Base-by-base conservation (phyloP, 2,329 filamentous ascomycete genomes). In the Monosporascus sp. region DNA sequence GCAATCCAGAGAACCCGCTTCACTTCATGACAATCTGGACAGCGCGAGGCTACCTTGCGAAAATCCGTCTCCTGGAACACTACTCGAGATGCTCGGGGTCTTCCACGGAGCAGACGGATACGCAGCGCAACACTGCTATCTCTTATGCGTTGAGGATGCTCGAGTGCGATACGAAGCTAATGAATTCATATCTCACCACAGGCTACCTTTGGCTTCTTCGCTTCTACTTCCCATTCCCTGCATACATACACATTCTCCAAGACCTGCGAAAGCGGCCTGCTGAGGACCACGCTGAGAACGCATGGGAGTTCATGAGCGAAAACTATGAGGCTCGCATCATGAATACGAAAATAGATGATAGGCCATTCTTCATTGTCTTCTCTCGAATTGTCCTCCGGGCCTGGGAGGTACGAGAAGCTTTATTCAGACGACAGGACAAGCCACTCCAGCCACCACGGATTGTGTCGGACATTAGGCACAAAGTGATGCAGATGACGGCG, bases 51-150 rank as follows among this genome's bases (percentile, higher is more conserved):
- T 67, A 71, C 6, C 52, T 85, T 3, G 75, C 80, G 0, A 81
- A 75, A 59, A 65, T 55, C 46, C 74, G 70, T 1, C 72, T 87
- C 0, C 52, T 83, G 49, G 75, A 81, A 48, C 67, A 78, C 52
- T 75, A 78, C 52, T 68, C 70, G 0, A 66, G 25, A 15, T n/a
- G 37, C 37, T 18, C 5, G 2, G 15, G 5, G 37, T 2, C 37
- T n/a, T 15, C 37, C 2, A 39, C 8, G 15, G 37, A 58, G 0
- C 63, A 65, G 25, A 67, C 65, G 0, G 68, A 71, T 0, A 48
- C 51, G 1, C 55, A 64, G 20, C 65, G 64, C 8, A 63, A 72
- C 44, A 49, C 55, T 0, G 68, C 67, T 2, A 53, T 73, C 0
- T 54, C 52, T 0, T 39, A 67, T 35, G 70, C 72, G 0, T 48